Percentiles rank a stretch among this genome's conserved stretches.
Evolutionary conservation across 139 green algal genomes (phyloP).

Genomic region (Chlamydomonas sp.): DNA sequence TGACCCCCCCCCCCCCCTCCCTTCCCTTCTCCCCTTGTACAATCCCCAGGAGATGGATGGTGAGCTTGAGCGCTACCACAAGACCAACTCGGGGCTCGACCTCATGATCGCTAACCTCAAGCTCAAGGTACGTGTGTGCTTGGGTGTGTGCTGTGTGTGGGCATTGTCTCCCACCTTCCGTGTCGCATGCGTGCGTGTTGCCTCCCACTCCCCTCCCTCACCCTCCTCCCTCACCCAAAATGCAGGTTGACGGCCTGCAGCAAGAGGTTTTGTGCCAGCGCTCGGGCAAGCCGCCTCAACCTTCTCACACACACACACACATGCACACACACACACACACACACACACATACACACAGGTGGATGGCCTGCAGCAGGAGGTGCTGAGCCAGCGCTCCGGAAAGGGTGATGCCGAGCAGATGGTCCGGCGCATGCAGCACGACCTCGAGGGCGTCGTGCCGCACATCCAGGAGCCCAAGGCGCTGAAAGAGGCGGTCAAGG

Average conservation of each 20-base stretch:
- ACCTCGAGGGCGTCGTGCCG: conserved; percentile 53
- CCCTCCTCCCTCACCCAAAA: too few species aligned
- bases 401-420: conserved; percentile 27
- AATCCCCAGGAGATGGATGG: conserved; percentile 81
- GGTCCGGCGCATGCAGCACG: conserved; percentile 41
- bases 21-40: too few species aligned
- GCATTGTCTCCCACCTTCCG: too few species aligned
- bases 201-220: too few species aligned
- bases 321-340: too few species aligned
- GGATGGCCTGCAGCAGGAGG: conserved; percentile 25
- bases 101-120: conserved; percentile 64
- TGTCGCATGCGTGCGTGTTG: too few species aligned
- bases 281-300: conserved; percentile 25
- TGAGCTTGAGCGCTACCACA: conserved; percentile 82
- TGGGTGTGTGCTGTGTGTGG: too few species aligned
- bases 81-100: conserved; percentile 71
- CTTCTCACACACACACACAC: too few species aligned
- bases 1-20: not conserved
- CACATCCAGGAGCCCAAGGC: conserved; percentile 54
- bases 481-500: conserved; percentile 73
- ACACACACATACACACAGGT: too few species aligned
- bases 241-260: conserved; percentile 21
- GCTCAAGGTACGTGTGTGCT: too few species aligned
- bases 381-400: conserved; percentile 24
- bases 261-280: conserved; percentile 31